Evolutionary conservation across 2,329 filamentous ascomycete genomes (phyloP).

Genomic region (Fusarium pseudocircinatum): DNA sequence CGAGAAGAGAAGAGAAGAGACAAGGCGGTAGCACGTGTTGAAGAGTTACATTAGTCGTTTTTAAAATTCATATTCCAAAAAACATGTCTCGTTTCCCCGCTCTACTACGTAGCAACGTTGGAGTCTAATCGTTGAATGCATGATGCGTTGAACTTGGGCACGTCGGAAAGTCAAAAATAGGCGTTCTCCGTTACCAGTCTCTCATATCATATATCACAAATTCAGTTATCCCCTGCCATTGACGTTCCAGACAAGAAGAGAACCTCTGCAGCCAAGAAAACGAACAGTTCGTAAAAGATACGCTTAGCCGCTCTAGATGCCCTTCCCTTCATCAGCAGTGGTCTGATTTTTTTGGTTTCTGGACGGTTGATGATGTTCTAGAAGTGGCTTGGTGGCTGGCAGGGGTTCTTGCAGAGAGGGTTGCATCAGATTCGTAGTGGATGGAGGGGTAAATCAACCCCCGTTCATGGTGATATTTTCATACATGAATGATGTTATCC

Average conservation of each 20-base stretch:
- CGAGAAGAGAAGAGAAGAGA: constrained; percentile 5
- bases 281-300: not conserved
- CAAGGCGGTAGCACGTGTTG: constrained; percentile 24
- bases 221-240: not conserved
- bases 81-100: constrained; percentile 8
- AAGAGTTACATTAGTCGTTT: constrained; percentile 36
- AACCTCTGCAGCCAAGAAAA: not conserved
- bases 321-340: not conserved
- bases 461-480: not conserved
- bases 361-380: constrained; percentile 14
- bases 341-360: constrained; percentile 15
- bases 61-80: constrained; percentile 25
- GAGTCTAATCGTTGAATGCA: not conserved
- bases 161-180: not conserved
- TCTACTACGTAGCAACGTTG: not conserved
- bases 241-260: not conserved
- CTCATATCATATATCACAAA: not conserved
- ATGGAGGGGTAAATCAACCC: constrained; percentile 25
- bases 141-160: constrained; percentile 7
- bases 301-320: constrained; percentile 1
- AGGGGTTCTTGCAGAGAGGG: constrained; percentile 12
- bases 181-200: not conserved
- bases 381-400: constrained; percentile 26
- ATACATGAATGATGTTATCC: not conserved
- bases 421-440: constrained; percentile 12